Percentiles rank a stretch among this genome's conserved stretches.
These are phyloP conservation scores for Fusarium sulawesiense DNA, from an alignment of 2,329 filamentous ascomycete genomes.

Conservation along the genomic window DNA sequence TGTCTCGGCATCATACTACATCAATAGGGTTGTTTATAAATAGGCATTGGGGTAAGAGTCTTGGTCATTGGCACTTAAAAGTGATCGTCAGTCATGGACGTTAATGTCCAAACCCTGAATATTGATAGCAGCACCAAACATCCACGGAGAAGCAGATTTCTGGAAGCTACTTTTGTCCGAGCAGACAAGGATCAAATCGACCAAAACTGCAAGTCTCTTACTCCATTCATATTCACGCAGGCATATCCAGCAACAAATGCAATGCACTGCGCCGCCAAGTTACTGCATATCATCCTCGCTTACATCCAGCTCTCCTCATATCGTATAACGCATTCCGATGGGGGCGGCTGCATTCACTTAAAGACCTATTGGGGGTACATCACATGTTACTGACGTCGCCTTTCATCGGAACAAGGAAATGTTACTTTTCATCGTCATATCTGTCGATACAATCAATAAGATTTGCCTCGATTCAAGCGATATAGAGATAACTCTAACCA, in stretches of 20 bases:
- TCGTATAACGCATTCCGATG: neutral
- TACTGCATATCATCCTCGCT: neutral
- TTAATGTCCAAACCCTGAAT: neutral
- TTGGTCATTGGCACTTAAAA: neutral
- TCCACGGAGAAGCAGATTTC: neutral
- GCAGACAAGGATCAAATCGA: neutral
- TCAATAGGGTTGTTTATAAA: neutral
- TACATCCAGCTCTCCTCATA: neutral
- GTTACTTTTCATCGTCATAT: neutral
- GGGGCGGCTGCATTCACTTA: constrained; percentile 4
- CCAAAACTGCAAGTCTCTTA: neutral
- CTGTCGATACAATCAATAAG: constrained; percentile 18
- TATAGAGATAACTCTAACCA: constrained; percentile 35
- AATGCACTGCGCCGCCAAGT: constrained; percentile 13
- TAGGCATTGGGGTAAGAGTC: neutral
- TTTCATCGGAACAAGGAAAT: constrained; percentile 1
- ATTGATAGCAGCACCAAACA: neutral
- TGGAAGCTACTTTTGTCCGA: neutral
- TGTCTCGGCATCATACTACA: neutral
- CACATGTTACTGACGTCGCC: constrained; percentile 14
- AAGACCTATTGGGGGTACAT: constrained; percentile 2
- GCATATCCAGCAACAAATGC: neutral
- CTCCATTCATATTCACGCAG: neutral
- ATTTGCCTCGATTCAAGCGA: constrained; percentile 31
- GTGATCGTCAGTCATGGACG: neutral